Evolutionary conservation across 2,329 filamentous ascomycete genomes (phyloP), one percentile per base, ranked within the genome.

Genomic region (Alternaria angustiovoidea): DNA sequence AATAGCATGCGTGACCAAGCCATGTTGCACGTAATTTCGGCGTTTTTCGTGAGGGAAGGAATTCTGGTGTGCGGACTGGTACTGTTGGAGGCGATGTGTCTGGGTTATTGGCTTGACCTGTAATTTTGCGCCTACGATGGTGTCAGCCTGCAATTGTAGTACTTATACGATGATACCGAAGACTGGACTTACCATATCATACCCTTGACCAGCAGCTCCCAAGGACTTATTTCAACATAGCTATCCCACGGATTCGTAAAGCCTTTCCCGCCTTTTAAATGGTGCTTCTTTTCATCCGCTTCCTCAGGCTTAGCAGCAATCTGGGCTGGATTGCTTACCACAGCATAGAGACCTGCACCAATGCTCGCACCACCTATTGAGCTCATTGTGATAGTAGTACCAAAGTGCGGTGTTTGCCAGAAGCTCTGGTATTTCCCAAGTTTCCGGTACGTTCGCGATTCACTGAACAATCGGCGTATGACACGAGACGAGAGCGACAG

Each of bases 1-100:
- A 94, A 81, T 93, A 97, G 81, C 93, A 97, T 4, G 94, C 94
- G 78, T 98, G 94, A 36, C 94, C 94, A 2, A 98, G 88, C 94
- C 94, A 97, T 41, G 94, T 98, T 34, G 94, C 92, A 54, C 93
- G 88, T 24, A 98, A 85, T 41, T 86, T 83, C 18, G 79, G 65
- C 2, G 85, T 86, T 5, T 84, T 79, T 55, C 91, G 87, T 14
- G 81, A 81, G 1, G 87, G 79, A 9, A 92, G 83, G 77, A 94
- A 94, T 5, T 82, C 72, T 0, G 93, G 91, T 62, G 85, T 86
- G 57, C 84, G 85, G 18, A 94, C 87, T 3, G 86, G 81, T 11
- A 95, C 87, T 0, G 88, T 88, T 9, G 89, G 87, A 24, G 86
- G 85, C 9, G 85, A 85, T 7, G 88, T 89, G 71, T 92, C 84